Conservation (phyloP, 2,329 filamentous ascomycete genomes). For the Chrysoporthe puriensis region DNA sequence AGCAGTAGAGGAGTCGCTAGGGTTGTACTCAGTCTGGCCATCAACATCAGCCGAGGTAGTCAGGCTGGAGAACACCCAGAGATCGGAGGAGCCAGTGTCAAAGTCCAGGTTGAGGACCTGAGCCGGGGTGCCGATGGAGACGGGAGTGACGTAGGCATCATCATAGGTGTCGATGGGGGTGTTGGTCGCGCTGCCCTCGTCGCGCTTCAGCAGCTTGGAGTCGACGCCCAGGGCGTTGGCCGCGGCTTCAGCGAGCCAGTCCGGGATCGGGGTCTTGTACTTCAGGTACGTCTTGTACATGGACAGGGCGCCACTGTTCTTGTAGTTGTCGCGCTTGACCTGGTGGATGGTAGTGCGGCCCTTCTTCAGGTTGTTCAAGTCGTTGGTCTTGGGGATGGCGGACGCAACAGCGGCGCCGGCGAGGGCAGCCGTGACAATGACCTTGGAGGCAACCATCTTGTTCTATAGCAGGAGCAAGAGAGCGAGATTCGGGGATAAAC, state of each 20-base stretch:
- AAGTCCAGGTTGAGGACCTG: constrained; percentile 66
- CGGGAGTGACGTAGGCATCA: constrained; percentile 54
- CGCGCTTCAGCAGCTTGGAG: constrained; percentile 19
- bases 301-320: constrained; percentile 29
- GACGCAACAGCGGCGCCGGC: constrained; percentile 26
- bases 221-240: constrained; percentile 27
- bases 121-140: constrained; percentile 57
- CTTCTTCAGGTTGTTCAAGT: constrained; percentile 16
- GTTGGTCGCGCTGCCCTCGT: constrained; percentile 20
- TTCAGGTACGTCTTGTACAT: constrained; percentile 31
- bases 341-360: constrained; percentile 28
- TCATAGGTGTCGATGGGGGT: constrained; percentile 24
- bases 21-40: constrained; percentile 62
- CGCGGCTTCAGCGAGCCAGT: constrained; percentile 24
- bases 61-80: constrained; percentile 69
- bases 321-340: constrained; percentile 26
- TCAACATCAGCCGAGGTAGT: constrained; percentile 49
- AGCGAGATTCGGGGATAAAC: background rate
- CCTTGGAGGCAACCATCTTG: constrained; percentile 29
- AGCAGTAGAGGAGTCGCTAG: constrained; percentile 45
- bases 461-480: background rate
- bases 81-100: constrained; percentile 69
- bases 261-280: constrained; percentile 28
- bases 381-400: constrained; percentile 27
- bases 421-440: constrained; percentile 25